Evolutionary conservation across 495 filamentous ascomycete species (phyloP), one percentile per base, ranked within the genome.

Genomic region (Hyaloscypha hepaticicola): DNA sequence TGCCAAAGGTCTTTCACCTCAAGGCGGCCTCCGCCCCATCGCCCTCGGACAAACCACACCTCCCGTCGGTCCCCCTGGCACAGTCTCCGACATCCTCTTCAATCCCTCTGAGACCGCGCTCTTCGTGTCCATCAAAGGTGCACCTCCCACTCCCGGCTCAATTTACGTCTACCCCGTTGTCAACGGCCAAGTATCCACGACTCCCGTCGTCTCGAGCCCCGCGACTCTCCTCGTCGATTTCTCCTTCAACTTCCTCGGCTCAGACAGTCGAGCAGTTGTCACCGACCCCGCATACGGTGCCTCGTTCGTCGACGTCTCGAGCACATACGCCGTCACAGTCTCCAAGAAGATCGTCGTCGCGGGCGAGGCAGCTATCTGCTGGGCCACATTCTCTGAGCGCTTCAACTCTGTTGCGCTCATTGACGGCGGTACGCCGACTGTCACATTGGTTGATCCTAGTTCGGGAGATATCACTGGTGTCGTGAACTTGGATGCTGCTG

Each of bases 71-170:
- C 68, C 70, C 12, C 60, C 69, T 12, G 59, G 49, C 52, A 70
- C 72, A 8, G 63, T 52, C 21, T 63, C 66, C 5, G 72, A 76
- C 29, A 69, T 75, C 45, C n/a, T 71, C 33, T 75, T 75, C 66
- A 72, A 72, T 62, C 74, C 74, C 24, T 70, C 68, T 4, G 55
- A 56, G 27, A 72, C 69, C 16, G 68, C 68, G 16, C 68, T 76
- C 25, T 64, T 75, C 63, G 70, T 61, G 11, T 70, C 64, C 25
- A 48, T 75, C 59, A 73, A 73, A 64, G 69, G 68, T 31, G 66
- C 69, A 22, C 67, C 68, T 21, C 58, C 56, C 0, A 57, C 49
- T 14, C 66, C 72, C 31, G 72, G 72, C 50, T 62, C 9, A 29
- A 65, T 74, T 65, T 73, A 66, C 63, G 62, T 68, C 12, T 74